These are phyloP conservation scores for Apiospora pterosperma DNA, from an alignment of 2,329 filamentous ascomycete species.

Conservation along the genomic window DNA sequence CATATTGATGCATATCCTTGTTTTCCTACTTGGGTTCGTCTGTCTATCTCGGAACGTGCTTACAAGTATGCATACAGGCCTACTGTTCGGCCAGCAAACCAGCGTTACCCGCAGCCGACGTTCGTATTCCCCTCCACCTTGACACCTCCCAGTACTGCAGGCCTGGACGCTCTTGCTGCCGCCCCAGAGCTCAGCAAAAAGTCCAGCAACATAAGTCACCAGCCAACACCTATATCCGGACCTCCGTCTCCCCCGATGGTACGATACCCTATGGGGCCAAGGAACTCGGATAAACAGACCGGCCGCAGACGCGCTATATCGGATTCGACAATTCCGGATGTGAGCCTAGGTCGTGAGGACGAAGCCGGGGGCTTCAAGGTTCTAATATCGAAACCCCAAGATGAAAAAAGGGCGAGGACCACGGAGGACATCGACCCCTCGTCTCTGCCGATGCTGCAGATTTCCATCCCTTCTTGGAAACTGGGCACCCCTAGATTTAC, in stretches of 20 bases:
- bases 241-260: neutral
- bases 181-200: neutral
- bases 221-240: neutral
- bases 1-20: neutral
- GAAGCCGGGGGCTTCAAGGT: constrained; percentile 73
- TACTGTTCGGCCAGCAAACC: constrained; percentile 57
- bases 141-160: constrained; percentile 57
- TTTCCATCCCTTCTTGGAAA: constrained; percentile 80
- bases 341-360: constrained; percentile 45
- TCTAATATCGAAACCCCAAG: constrained; percentile 69
- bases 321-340: constrained; percentile 72
- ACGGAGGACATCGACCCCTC: constrained; percentile 49
- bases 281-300: neutral
- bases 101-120: constrained; percentile 58
- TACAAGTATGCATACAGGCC: constrained; percentile 40
- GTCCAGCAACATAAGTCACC: neutral
- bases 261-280: neutral
- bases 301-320: constrained; percentile 65
- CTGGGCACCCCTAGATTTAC: constrained; percentile 82
- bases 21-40: neutral
- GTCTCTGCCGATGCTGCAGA: constrained; percentile 57
- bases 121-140: constrained; percentile 55
- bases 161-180: constrained; percentile 43
- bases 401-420: constrained; percentile 58
- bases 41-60: neutral